Evolutionary conservation across 352 stramenopile genomes (phyloP), one percentile per base, ranked within the genome.

Genomic region (Phytophthora palmivora): DNA sequence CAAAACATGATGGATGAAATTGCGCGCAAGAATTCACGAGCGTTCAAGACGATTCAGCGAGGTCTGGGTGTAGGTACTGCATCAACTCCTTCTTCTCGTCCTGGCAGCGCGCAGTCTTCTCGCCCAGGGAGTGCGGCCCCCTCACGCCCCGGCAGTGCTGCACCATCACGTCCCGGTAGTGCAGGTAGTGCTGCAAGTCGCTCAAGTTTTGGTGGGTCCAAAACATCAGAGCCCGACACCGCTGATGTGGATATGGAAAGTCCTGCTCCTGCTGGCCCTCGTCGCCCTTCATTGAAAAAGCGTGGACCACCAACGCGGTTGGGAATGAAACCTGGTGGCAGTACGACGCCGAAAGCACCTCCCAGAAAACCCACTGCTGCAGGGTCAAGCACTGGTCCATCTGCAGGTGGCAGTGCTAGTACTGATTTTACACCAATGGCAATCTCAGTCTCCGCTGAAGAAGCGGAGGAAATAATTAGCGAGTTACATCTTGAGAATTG

Each of bases 401-500:
- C 61, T 24, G 41, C 47, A 7, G 60, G 46, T n/a, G 50, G 53
- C 34, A 52, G 67, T 61, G 68, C 50, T n/a, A 67, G 63, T 11
- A 70, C 60, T 26, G 82, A 94, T 7, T 94, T 90, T 11, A 76
- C 78, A 11, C 79, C 82, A 0, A 87, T 91, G 38, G 70, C 79
- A 22, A 76, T 92, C 12, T 87, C 78, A 3, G 58, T 92, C 21
- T 70, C 63, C n/a, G 48, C 71, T 22, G 87, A 92, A 52, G 88
- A 96, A 56, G 84, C 87, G 1, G 82, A 91, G 41, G 56, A 63
- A 2, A 66, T 92, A 1, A 54, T 95, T 36, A 46, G 53, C 8
- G 78, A 88, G 0, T 44, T 94, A 33, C 60, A 78, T n/a, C 72
- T 94, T n/a, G 78, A 84, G 3, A 74, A 63, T 15, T 96, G 81